phyloP scores from a whole-genome alignment of 2,329 filamentous ascomycete species.

The Trichoderma sp. region DNA sequence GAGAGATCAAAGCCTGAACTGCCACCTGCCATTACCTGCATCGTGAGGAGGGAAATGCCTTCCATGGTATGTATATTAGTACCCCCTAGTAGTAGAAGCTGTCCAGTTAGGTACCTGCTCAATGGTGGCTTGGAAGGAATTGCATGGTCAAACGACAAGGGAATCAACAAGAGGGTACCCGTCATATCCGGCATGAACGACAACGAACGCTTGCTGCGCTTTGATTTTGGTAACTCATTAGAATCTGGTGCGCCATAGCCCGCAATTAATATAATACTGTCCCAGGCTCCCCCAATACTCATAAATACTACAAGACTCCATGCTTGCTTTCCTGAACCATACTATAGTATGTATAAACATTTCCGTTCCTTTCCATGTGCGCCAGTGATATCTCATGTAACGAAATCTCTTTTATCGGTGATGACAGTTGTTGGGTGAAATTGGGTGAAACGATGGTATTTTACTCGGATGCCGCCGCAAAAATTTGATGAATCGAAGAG shows the following conservation, averaged over 20 bases:
- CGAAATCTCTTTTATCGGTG: neutral
- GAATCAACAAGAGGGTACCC: neutral
- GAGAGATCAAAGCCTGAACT: neutral
- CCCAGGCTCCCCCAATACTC: neutral
- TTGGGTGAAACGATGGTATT: neutral
- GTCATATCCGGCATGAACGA: neutral
- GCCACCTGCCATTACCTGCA: neutral
- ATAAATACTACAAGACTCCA: constrained; percentile 13
- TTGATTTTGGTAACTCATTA: neutral
- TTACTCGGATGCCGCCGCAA: neutral
- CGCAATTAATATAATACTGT: constrained; percentile 5
- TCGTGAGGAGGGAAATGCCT: neutral
- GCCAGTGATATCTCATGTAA: constrained; percentile 10
- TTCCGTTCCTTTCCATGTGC: constrained; percentile 9
- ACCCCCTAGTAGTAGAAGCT: neutral
- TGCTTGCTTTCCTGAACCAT: constrained; percentile 14
- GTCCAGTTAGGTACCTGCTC: neutral
- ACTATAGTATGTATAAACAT: neutral
- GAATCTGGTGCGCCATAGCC: neutral
- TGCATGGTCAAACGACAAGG: neutral
- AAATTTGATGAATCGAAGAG: neutral
- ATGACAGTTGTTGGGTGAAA: neutral
- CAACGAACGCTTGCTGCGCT: neutral
- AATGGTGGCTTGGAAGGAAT: neutral
- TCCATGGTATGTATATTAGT: neutral